Evolutionary conservation across 805 yeast species (phyloP).

Genomic region (Cyberlindnera saturnus): DNA sequence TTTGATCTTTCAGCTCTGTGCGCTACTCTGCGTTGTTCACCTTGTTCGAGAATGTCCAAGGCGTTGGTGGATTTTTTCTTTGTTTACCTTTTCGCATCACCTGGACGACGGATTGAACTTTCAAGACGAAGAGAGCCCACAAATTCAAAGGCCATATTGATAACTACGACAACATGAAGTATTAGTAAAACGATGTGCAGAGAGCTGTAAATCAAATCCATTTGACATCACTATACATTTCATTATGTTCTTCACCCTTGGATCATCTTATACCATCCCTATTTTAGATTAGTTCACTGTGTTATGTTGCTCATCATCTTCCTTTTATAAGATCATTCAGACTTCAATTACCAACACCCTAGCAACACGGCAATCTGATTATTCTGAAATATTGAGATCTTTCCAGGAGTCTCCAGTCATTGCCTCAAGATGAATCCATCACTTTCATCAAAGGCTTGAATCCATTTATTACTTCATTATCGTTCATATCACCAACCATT

Average conservation of each 20-base stretch:
- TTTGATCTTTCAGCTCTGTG: background rate
- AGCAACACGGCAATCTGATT: slow-evolving; percentile 87
- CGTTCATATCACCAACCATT: slow-evolving; percentile 81
- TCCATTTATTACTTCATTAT: slow-evolving; percentile 81
- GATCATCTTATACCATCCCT: too few relatives aligned
- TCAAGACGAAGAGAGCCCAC: too few relatives aligned
- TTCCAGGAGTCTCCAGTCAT: slow-evolving; percentile 84
- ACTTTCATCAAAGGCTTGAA: slow-evolving; percentile 85
- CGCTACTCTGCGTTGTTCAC: too few relatives aligned
- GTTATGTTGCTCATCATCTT: slow-evolving; percentile 95
- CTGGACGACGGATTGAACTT: too few relatives aligned
- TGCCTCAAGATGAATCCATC: slow-evolving; percentile 89
- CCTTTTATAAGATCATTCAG: slow-evolving; percentile 80
- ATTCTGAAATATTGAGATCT: slow-evolving; percentile 80
- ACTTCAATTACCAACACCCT: slow-evolving; percentile 92
- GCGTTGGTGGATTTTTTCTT: background rate
- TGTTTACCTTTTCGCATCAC: background rate
- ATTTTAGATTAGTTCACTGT: slow-evolving; percentile 53
- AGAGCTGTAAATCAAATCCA: background rate
- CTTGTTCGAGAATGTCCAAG: too few relatives aligned
- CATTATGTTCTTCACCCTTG: slow-evolving; percentile 42
- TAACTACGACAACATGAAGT: too few relatives aligned
- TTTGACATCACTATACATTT: slow-evolving; percentile 35
- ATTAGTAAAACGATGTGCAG: background rate
- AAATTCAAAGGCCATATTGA: too few relatives aligned